Evolutionary conservation across 805 yeast species (phyloP), one percentile per base, ranked within the genome.

Genomic region (Saturnispora silvae): DNA sequence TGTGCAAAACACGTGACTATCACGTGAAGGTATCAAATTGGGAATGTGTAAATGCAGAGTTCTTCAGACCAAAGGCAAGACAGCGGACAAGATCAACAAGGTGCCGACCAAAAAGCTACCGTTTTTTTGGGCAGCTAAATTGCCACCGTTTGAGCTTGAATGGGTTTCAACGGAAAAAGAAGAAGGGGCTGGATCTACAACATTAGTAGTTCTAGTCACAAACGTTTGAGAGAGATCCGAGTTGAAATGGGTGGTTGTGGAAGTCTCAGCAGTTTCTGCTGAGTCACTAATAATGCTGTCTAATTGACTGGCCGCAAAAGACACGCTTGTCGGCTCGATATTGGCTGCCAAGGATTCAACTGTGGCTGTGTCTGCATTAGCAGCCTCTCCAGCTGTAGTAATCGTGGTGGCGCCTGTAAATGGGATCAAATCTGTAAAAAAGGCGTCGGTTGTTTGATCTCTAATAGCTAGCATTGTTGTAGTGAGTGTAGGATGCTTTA

Each of bases 371-470:
- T 20, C 23, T 4, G 43, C 30, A 15, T 33, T 25, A n/a, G 13
- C 23, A 5, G 16, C 28, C 10, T 23, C 3, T 7, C n/a, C 18
- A 4, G 22, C 10, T 14, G 23, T 20, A 3, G 43, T 33, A n/a
- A n/a, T n/a, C 9, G 40, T 27, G 4, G 34, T 25, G 10, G 24
- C 24, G 7, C 33, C 27, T 6, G 45, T 42, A 6, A 42, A 20
- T 8, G 42, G 41, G 3, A 20, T 31, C 15, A 42, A 20, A 26
- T 39, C 45, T 3, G 43, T 35, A 14, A 39, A 42, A 15, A 42
- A 42, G 9, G 22, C 34, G 4, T 31, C 40, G 16, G 29, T 15
- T 9, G 35, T 25, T 9, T 17, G n/a, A 6, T 33, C 30, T 33
- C 35, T 33, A 13, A 25, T 25, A 11, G 14, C 11, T 5, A 33